Evolutionary conservation across 148 eudicot species (phyloP).

Genomic region (Persicaria tinctoria): DNA sequence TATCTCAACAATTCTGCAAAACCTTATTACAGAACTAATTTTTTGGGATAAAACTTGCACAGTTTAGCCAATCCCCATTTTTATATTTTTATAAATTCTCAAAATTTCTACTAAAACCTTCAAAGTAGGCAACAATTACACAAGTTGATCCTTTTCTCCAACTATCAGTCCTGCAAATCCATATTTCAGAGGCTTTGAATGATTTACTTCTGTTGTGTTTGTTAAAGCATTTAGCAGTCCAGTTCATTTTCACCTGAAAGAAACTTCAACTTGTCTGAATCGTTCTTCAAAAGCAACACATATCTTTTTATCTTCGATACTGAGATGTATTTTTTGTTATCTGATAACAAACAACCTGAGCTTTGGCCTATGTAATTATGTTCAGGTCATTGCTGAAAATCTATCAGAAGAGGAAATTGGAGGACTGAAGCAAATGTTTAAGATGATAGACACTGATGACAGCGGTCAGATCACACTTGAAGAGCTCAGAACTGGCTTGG

Average conservation of each 20-base stretch:
- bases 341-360: not conserved
- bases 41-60: not conserved
- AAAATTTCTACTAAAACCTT: too few species aligned
- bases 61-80: not conserved
- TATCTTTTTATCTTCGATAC: too few species aligned
- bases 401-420: slow-evolving; percentile 81
- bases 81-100: not conserved
- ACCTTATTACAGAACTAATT: not conserved
- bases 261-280: too few species aligned
- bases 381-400: slow-evolving; percentile 70
- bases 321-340: not conserved
- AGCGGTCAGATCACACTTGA: slow-evolving; percentile 74
- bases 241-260: too few species aligned
- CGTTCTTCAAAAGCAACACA: too few species aligned
- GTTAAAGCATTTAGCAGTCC: not conserved
- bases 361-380: slow-evolving; percentile 1
- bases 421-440: slow-evolving; percentile 69
- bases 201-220: not conserved
- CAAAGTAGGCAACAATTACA: too few species aligned
- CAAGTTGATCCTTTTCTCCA: too few species aligned
- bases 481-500: slow-evolving; percentile 62
- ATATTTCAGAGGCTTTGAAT: not conserved
- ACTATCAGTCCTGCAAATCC: not conserved
- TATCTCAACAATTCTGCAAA: not conserved
- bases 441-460: slow-evolving; percentile 65